These are phyloP conservation scores for Phylloporus scabripes DNA, from an alignment of 768 basidiomycete species.

Conservation along the genomic window DNA sequence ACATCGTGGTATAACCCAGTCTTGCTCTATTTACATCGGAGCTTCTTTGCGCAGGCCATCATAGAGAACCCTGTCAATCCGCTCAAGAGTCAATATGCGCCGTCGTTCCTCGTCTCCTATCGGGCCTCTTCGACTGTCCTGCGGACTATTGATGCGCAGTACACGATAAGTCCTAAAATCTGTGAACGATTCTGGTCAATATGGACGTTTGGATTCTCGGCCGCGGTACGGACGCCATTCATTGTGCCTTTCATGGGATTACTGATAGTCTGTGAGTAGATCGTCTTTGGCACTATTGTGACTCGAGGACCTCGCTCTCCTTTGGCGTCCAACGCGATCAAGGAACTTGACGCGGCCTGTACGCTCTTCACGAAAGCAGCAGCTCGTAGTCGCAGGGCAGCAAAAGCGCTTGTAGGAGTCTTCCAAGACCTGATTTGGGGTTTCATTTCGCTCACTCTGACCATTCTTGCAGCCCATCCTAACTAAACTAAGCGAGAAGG, in stretches of 20 bases:
- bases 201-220: conserved; percentile 58
- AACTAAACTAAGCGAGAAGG: conserved; percentile 58
- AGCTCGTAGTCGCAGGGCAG: conserved; percentile 52
- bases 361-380: conserved; percentile 62
- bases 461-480: conserved; percentile 44
- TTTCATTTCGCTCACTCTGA: conserved; percentile 1
- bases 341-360: conserved; percentile 63
- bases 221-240: conserved; percentile 36
- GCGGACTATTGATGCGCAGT: conserved; percentile 46
- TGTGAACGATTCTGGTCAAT: conserved; percentile 54
- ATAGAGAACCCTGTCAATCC: conserved; percentile 64
- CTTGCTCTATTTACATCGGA: conserved; percentile 58
- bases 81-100: conserved; percentile 57
- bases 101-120: conserved; percentile 61
- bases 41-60: conserved; percentile 68
- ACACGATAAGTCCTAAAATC: conserved; percentile 40
- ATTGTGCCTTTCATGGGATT: neutral
- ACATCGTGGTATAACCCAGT: conserved; percentile 31
- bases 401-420: conserved; percentile 55
- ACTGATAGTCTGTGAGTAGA: conserved; percentile 33
- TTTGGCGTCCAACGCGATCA: conserved; percentile 60
- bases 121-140: conserved; percentile 54
- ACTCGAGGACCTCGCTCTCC: conserved; percentile 67
- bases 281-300: conserved; percentile 76
- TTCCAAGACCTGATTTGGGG: neutral